These are phyloP conservation scores for Teratosphaeria epicoccoides DNA, from an alignment of 2,329 filamentous ascomycete genomes.

Conservation along the genomic window DNA sequence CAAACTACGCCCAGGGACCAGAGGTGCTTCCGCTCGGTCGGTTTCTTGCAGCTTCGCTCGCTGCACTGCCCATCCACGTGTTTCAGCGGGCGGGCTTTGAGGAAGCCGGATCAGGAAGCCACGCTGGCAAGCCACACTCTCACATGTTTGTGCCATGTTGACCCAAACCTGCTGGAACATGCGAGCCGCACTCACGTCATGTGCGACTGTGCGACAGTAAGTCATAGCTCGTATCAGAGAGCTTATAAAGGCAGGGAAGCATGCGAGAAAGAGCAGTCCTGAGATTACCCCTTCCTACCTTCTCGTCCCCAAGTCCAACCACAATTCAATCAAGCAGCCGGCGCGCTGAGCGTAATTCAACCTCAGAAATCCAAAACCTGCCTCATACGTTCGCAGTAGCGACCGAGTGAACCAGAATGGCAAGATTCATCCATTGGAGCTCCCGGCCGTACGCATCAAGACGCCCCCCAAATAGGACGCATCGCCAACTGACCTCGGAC, in stretches of 20 bases:
- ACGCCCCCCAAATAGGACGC: not conserved
- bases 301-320: too few relatives aligned
- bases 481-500: not conserved
- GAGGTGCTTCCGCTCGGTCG: too few relatives aligned
- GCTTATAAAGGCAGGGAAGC: not conserved
- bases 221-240: not conserved
- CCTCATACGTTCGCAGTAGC: not conserved
- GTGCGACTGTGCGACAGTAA: not conserved
- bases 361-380: not conserved
- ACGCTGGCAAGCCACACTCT: too few relatives aligned
- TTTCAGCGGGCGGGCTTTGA: too few relatives aligned
- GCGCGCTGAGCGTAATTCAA: not conserved
- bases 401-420: not conserved
- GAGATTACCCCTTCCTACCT: not conserved
- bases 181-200: not conserved
- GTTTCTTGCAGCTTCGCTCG: too few relatives aligned
- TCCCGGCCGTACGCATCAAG: conserved; percentile 1
- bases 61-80: too few relatives aligned
- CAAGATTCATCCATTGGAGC: not conserved
- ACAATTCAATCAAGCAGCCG: not conserved
- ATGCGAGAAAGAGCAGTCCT: not conserved
- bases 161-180: not conserved
- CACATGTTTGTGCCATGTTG: too few relatives aligned
- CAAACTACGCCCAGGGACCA: too few relatives aligned
- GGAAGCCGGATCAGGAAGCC: too few relatives aligned